phyloP scores from a whole-genome alignment of 2,329 filamentous ascomycete species.

The Penicillium occitanis region DNA sequence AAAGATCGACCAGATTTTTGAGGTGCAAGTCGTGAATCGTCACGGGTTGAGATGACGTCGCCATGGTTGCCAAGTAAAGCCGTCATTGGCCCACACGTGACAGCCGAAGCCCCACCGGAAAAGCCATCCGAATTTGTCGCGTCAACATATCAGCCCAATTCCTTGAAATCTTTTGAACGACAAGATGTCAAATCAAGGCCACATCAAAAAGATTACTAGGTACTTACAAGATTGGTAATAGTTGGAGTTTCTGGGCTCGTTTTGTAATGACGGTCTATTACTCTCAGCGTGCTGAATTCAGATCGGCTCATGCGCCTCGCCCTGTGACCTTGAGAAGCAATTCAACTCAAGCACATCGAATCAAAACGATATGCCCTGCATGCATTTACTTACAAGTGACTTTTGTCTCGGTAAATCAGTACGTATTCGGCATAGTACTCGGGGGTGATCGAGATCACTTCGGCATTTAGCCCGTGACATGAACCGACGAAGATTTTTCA shows the following conservation, averaged over 20 bases:
- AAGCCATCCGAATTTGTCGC: background rate
- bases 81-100: background rate
- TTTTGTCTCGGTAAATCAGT: background rate
- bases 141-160: background rate
- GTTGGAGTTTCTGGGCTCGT: background rate
- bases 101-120: background rate
- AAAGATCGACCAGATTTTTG: background rate
- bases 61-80: background rate
- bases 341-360: background rate
- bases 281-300: background rate
- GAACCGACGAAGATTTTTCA: background rate
- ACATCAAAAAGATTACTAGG: background rate
- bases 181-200: background rate
- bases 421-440: background rate
- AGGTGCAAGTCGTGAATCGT: background rate
- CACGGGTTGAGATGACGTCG: background rate
- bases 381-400: background rate
- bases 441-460: background rate
- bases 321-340: background rate
- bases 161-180: background rate
- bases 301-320: background rate
- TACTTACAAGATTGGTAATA: background rate
- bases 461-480: background rate
- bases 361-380: background rate
- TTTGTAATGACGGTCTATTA: background rate